Conservation (phyloP, 225 moss, liverwort and hornwort genomes). For the Neckera pumila region DNA sequence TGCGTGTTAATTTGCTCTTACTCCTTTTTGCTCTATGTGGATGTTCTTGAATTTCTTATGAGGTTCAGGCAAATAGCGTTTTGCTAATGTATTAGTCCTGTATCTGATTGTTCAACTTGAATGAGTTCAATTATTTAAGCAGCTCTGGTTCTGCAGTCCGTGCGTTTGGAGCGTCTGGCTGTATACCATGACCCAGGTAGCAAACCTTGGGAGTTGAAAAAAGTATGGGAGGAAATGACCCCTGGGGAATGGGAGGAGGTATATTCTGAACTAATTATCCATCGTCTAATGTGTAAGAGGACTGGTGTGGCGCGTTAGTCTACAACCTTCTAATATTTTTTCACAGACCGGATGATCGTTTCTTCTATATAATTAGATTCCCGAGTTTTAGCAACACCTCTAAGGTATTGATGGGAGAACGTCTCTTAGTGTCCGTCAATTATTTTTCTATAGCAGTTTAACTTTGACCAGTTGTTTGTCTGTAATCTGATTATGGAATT, state of each 20-base stretch:
- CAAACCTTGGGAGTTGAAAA: conserved; percentile 59
- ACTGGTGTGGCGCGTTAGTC: not conserved
- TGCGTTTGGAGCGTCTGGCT: conserved; percentile 85
- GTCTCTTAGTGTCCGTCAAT: not conserved
- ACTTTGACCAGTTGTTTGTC: not conserved
- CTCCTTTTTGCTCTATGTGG: not conserved
- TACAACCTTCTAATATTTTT: not conserved
- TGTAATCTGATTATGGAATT: not conserved
- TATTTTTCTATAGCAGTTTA: not conserved
- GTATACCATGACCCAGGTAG: conserved; percentile 84
- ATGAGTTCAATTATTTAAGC: not conserved
- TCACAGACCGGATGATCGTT: not conserved
- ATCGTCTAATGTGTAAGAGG: not conserved
- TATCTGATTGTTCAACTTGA: not conserved
- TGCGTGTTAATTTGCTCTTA: not conserved
- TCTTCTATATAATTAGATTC: not conserved
- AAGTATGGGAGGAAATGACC: conserved; percentile 77
- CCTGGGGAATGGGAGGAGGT: conserved; percentile 92
- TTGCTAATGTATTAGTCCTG: not conserved
- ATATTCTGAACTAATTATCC: not conserved
- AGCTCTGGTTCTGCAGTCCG: conserved; percentile 37
- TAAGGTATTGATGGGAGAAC: not conserved
- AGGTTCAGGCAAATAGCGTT: not conserved
- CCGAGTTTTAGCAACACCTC: not conserved
- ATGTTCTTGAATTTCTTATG: not conserved